Conservation (phyloP, 805 yeast genomes). For the Saccharomycopsis oosterbeekiorum region DNA sequence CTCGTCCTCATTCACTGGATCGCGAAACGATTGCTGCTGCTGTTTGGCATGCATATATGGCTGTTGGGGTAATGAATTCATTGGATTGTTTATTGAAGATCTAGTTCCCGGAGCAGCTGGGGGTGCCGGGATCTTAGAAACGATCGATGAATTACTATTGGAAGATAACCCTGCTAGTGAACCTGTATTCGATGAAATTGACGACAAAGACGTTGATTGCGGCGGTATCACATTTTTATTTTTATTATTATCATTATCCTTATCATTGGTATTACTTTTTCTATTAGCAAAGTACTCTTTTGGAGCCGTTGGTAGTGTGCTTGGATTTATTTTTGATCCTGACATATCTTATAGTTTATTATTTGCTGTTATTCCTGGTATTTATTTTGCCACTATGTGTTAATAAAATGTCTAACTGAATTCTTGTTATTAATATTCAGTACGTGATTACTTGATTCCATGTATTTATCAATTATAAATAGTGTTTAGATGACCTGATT, state of each 20-base stretch:
- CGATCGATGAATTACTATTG: background rate
- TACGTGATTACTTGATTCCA: too few species aligned
- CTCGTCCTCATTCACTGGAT: constrained; percentile 4
- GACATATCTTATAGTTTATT: background rate
- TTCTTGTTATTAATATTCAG: background rate
- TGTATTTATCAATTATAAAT: too few species aligned
- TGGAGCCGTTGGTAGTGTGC: background rate
- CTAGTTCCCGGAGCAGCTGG: background rate
- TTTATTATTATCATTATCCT: background rate
- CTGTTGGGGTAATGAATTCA: background rate
- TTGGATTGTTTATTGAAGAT: background rate
- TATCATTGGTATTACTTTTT: too few species aligned
- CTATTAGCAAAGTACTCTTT: background rate
- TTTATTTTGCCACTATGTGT: background rate
- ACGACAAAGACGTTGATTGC: background rate
- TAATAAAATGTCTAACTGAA: too few species aligned
- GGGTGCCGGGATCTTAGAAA: background rate
- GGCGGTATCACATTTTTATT: background rate
- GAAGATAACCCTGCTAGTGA: background rate
- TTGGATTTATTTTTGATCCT: background rate
- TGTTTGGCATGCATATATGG: background rate
- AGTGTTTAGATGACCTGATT: too few species aligned
- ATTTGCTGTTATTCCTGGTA: background rate
- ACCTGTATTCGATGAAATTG: background rate
- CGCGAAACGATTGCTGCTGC: background rate